These are phyloP conservation scores for Fusarium anthophilum DNA, from an alignment of 2,329 filamentous ascomycete genomes.

Conservation along the genomic window DNA sequence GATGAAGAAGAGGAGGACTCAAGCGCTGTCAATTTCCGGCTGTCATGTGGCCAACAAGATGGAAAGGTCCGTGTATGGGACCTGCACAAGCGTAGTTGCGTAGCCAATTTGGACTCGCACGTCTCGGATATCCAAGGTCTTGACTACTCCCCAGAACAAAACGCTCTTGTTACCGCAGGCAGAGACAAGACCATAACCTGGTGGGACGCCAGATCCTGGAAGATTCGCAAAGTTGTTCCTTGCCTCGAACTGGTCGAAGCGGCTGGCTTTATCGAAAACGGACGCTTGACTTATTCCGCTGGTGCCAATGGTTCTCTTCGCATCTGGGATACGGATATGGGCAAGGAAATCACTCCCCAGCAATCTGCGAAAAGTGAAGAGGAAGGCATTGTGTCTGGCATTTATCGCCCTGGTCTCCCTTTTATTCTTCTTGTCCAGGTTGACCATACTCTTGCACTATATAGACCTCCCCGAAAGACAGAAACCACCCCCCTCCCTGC, in stretches of 20 bases:
- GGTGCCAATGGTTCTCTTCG: slow-evolving; percentile 85
- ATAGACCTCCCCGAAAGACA: slow-evolving; percentile 59
- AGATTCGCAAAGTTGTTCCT: slow-evolving; percentile 80
- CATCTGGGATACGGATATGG: slow-evolving; percentile 82
- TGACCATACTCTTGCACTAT: slow-evolving; percentile 86
- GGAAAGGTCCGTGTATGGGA: slow-evolving; percentile 94
- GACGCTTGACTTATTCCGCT: slow-evolving; percentile 80
- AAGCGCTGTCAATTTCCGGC: slow-evolving; percentile 70
- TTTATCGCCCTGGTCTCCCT: slow-evolving; percentile 71
- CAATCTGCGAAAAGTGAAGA: slow-evolving; percentile 69
- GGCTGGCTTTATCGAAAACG: slow-evolving; percentile 79
- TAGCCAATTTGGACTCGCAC: slow-evolving; percentile 86
- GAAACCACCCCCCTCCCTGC: slow-evolving; percentile 48
- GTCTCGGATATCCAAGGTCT: slow-evolving; percentile 92
- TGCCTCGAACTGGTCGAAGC: slow-evolving; percentile 87
- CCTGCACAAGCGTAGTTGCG: slow-evolving; percentile 80
- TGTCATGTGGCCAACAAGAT: slow-evolving; percentile 93
- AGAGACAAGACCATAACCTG: slow-evolving; percentile 94
- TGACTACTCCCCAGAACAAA: slow-evolving; percentile 79
- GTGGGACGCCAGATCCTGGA: slow-evolving; percentile 91
- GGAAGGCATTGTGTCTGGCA: slow-evolving; percentile 75
- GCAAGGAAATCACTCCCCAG: slow-evolving; percentile 80
- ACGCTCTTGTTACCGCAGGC: slow-evolving; percentile 82
- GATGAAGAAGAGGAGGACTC: slow-evolving; percentile 52
- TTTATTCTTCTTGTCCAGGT: slow-evolving; percentile 85